Conservation (phyloP, 108 stramenopile species). For the Pseudonitzschia multiseries region DNA sequence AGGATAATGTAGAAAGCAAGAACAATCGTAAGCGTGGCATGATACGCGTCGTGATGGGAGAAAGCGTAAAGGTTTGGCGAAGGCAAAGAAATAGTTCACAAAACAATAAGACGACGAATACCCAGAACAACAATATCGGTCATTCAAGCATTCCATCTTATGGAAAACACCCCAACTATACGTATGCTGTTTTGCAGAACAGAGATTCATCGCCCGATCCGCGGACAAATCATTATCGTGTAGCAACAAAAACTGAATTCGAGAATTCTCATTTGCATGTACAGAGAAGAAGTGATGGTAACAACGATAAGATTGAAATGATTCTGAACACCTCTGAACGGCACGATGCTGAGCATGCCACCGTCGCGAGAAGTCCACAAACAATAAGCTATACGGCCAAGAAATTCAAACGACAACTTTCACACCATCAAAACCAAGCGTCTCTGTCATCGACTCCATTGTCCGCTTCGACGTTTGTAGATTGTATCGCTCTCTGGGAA, state of each 20-base stretch:
- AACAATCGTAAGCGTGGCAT: neutral
- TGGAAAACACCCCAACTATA: conserved; percentile 2
- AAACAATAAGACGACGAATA: neutral
- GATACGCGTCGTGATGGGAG: conserved; percentile 11
- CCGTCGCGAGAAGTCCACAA: neutral
- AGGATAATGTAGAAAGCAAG: neutral
- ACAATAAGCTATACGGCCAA: neutral
- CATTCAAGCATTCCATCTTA: too few species aligned
- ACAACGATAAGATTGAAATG: neutral
- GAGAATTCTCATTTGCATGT: neutral
- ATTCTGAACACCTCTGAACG: neutral
- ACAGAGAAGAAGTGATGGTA: neutral
- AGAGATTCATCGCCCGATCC: neutral
- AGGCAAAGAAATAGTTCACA: neutral
- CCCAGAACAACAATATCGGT: too few species aligned
- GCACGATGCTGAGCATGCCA: neutral
- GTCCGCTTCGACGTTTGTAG: conserved; percentile 6
- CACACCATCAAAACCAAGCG: neutral
- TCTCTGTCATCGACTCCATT: neutral
- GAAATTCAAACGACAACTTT: conserved; percentile 3
- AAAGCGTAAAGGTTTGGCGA: conserved; percentile 10
- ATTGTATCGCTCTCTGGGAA: conserved; percentile 24
- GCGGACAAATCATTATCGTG: neutral
- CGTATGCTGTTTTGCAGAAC: neutral
- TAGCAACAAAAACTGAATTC: conserved; percentile 1